These are phyloP conservation scores for Neurospora sp. DNA, from an alignment of 495 filamentous ascomycete species.

Conservation along the genomic window DNA sequence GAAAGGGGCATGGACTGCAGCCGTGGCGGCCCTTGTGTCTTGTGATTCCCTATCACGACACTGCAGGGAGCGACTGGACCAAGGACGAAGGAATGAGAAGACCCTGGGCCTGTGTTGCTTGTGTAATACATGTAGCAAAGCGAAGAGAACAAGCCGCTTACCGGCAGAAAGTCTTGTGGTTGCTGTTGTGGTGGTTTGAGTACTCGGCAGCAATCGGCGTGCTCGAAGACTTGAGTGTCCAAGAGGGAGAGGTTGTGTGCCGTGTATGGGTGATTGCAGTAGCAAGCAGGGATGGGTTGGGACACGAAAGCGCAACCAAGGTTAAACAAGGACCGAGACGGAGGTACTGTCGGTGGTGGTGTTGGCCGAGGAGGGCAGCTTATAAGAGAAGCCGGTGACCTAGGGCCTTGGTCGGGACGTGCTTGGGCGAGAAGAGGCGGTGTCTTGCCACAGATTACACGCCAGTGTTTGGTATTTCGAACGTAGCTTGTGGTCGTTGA, in stretches of 20 bases:
- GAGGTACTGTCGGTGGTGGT: not conserved
- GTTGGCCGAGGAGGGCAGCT: not conserved
- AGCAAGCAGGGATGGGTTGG: conserved; percentile 1
- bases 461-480: not conserved
- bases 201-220: conserved; percentile 3
- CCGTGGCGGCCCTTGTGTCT: conserved; percentile 14
- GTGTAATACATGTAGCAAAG: conserved; percentile 9
- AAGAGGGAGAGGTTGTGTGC: not conserved
- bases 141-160: conserved; percentile 1
- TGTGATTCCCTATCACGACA: conserved; percentile 4
- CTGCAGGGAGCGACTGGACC: not conserved
- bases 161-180: conserved; percentile 2
- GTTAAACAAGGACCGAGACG: conserved; percentile 3
- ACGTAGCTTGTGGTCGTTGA: not conserved
- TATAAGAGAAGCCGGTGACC: not conserved
- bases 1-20: conserved; percentile 28
- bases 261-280: conserved; percentile 6
- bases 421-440: not conserved
- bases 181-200: conserved; percentile 1
- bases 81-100: conserved; percentile 1
- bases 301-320: not conserved
- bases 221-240: not conserved
- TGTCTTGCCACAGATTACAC: not conserved
- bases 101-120: conserved; percentile 5
- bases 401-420: not conserved